Evolutionary conservation across 2,329 filamentous ascomycete species (phyloP).

Genomic region (Pseudogymnoascus verrucosus): DNA sequence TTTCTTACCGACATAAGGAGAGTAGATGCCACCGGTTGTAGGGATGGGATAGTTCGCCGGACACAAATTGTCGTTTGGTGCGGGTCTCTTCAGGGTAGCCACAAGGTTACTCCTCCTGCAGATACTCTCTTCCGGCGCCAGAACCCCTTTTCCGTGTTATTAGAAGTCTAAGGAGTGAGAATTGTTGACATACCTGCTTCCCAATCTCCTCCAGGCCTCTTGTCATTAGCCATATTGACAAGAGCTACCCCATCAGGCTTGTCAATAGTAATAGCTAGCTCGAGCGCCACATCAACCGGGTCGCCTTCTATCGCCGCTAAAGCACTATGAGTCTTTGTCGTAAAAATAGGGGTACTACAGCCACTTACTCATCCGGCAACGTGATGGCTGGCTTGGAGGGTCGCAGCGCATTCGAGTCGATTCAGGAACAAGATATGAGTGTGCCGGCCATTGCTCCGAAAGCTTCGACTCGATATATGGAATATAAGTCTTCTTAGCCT

Average conservation of each 20-base stretch:
- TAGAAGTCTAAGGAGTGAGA: neutral
- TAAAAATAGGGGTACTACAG: neutral
- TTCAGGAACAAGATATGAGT: slow-evolving; percentile 42
- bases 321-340: neutral
- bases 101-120: slow-evolving; percentile 68
- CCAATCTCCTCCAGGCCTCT: slow-evolving; percentile 72
- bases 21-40: slow-evolving; percentile 60
- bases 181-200: slow-evolving; percentile 44
- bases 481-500: slow-evolving; percentile 64
- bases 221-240: slow-evolving; percentile 69
- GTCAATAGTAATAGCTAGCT: slow-evolving; percentile 41
- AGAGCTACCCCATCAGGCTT: slow-evolving; percentile 46
- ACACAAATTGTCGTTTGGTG: slow-evolving; percentile 36
- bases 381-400: slow-evolving; percentile 12
- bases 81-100: slow-evolving; percentile 57
- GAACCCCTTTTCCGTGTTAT: slow-evolving; percentile 35
- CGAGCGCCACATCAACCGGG: slow-evolving; percentile 51
- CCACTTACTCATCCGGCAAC: slow-evolving; percentile 12
- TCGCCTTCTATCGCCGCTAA: slow-evolving; percentile 46
- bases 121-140: slow-evolving; percentile 63
- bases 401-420: slow-evolving; percentile 12
- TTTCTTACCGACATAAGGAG: slow-evolving; percentile 53
- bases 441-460: slow-evolving; percentile 45
- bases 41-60: slow-evolving; percentile 63
- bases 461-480: slow-evolving; percentile 53